Conservation (phyloP, 2,329 filamentous ascomycete species). For the Fusarium sp. region DNA sequence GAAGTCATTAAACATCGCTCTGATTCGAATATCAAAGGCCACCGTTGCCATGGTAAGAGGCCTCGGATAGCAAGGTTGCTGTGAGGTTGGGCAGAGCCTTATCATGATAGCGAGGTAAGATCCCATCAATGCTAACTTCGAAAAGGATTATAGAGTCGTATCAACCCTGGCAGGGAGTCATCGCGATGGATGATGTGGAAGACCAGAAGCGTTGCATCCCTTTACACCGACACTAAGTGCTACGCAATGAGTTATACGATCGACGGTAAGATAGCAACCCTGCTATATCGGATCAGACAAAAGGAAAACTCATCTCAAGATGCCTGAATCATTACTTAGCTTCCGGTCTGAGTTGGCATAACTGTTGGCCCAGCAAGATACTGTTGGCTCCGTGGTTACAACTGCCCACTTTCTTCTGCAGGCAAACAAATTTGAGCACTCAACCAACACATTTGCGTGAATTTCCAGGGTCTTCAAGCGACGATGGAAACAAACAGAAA, state of each 20-base stretch:
- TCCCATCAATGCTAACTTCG: not conserved
- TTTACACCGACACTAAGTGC: constrained; percentile 3
- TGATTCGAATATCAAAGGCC: not conserved
- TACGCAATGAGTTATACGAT: not conserved
- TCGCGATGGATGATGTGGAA: not conserved
- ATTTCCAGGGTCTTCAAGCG: constrained; percentile 8
- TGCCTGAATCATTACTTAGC: constrained; percentile 6
- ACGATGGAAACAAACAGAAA: not conserved
- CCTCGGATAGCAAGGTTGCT: not conserved
- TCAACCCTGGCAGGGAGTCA: not conserved
- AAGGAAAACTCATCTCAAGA: not conserved
- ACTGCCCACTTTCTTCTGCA: constrained; percentile 15
- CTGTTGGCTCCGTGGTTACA: constrained; percentile 30
- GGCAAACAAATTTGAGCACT: not conserved
- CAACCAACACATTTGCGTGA: constrained; percentile 26
- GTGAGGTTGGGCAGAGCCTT: no score
- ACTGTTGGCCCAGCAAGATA: constrained; percentile 6
- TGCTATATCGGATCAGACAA: constrained; percentile 2
- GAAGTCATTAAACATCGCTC: not conserved
- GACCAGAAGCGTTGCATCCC: not conserved
- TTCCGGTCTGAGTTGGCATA: constrained; percentile 27
- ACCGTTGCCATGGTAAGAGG: not conserved
- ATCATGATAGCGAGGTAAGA: not conserved
- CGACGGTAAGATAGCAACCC: constrained; percentile 3
- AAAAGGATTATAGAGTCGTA: not conserved